Base-by-base conservation (phyloP, 2,329 filamentous ascomycete genomes). In the Pseudopyrenochaeta lycopersici region DNA sequence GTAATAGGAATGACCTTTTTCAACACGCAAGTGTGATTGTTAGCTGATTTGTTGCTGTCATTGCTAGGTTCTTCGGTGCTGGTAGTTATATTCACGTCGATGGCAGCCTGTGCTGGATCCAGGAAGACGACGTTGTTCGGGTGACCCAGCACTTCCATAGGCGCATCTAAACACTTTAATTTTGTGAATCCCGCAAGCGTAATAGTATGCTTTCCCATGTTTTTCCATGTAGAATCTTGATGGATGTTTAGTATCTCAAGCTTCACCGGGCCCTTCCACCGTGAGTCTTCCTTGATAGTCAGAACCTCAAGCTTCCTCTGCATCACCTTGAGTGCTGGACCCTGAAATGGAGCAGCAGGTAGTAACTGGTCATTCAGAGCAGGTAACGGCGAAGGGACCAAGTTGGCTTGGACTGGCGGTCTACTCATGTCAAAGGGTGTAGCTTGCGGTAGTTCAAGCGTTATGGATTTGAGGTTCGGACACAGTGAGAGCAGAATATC, bases 191-290 rank as follows among this genome's bases (percentile, higher is more conserved):
- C 38, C 1, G 32, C 32, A 9, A 48, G 39, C 1, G 58, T 52
- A 15, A 69, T 54, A 7, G 54, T 54, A 30, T 61, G 39, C 38
- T 50, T 42, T 14, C 63, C 64, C 38, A 60, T 49, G 7, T 42
- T 58, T 15, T 56, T 43, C 39, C 51, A 57, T 7, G 23, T 32
- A 11, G 61, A 42, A 23, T 56, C 45, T 4, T 36, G 30, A 14
- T 47, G 20, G n/a, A 23, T n/a, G 2, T 5, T 23, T 9, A 66
- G 40, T 4, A 63, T 21, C 23, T 63, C 57, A 2, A 35, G 30
- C 17, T 54, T 58, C 3, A 27, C 20, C 6, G 49, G 43, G 2
- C 60, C 56, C 29, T 57, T 59, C 49, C 51, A 60, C 12, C 49
- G 47, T 10, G 35, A 46, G 4, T 52, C 43, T 27, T 58, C 44